Evolutionary conservation across 352 stramenopile genomes (phyloP).

Genomic region (Pythium sp.): DNA sequence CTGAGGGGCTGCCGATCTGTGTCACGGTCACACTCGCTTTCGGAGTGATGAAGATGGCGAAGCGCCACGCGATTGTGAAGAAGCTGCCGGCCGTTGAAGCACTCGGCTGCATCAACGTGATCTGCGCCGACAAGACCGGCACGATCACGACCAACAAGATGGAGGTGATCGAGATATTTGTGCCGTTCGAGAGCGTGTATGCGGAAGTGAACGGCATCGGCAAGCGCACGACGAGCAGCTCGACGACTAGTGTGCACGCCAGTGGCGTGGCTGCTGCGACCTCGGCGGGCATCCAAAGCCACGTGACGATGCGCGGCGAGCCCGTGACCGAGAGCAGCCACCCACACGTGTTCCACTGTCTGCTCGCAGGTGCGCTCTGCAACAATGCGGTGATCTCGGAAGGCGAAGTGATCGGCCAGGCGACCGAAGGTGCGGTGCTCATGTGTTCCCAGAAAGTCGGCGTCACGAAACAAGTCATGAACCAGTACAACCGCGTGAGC

Average conservation of each 20-base stretch:
- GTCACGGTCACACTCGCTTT: constrained; percentile 79
- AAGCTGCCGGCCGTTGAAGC: constrained; percentile 82
- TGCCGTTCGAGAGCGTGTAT: constrained; percentile 73
- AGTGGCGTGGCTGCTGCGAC: neutral
- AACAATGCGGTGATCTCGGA: constrained; percentile 69
- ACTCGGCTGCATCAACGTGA: constrained; percentile 91
- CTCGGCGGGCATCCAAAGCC: constrained; percentile 17
- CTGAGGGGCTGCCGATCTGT: constrained; percentile 76
- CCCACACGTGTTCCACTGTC: constrained; percentile 72
- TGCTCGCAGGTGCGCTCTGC: constrained; percentile 71
- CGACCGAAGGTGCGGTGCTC: constrained; percentile 73
- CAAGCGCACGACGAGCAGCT: constrained; percentile 14
- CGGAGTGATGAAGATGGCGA: constrained; percentile 87
- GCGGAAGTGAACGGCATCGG: constrained; percentile 66
- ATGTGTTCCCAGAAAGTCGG: constrained; percentile 67
- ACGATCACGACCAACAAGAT: constrained; percentile 93
- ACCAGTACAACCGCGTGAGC: constrained; percentile 69
- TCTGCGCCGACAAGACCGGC: constrained; percentile 94
- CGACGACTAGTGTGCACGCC: neutral
- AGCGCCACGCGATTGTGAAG: constrained; percentile 85
- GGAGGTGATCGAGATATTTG: constrained; percentile 81
- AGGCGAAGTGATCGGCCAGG: constrained; percentile 75
- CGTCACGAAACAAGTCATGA: constrained; percentile 35
- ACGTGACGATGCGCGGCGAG: constrained; percentile 63
- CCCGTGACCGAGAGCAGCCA: constrained; percentile 55